Conservation (phyloP, 1,284 basidiomycete species). For the Moniliella sp. region DNA sequence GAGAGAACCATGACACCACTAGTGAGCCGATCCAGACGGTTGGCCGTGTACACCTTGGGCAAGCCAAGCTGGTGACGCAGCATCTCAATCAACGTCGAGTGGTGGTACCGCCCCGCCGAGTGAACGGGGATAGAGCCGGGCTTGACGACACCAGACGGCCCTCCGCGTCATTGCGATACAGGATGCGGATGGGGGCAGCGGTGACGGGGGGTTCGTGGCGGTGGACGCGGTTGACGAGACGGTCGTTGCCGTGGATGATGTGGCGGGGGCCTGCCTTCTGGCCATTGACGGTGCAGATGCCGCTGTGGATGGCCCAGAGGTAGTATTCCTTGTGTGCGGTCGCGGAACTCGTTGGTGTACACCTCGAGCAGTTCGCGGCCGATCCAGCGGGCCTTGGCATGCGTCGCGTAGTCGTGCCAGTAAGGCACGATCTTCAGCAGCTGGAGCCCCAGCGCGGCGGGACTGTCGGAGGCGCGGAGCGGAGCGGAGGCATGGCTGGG, state of each 20-base stretch:
- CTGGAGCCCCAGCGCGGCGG: background rate
- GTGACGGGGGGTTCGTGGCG: conserved; percentile 88
- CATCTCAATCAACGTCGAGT: conserved; percentile 51
- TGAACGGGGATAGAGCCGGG: conserved; percentile 31
- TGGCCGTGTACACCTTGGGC: conserved; percentile 59
- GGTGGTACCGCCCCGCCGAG: conserved; percentile 19
- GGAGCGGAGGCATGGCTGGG: no score
- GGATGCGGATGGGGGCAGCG: conserved; percentile 58
- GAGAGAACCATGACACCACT: conserved; percentile 90
- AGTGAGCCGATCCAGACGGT: conserved; percentile 78
- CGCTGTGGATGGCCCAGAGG: conserved; percentile 50
- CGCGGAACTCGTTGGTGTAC: conserved; percentile 34
- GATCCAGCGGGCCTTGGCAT: conserved; percentile 74
- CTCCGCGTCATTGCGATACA: conserved; percentile 53
- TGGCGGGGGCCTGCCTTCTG: conserved; percentile 55
- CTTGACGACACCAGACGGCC: conserved; percentile 58
- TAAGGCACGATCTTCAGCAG: background rate
- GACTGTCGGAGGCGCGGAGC: no score
- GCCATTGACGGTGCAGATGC: conserved; percentile 80
- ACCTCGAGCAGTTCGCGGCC: conserved; percentile 48
- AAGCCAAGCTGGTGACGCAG: conserved; percentile 64
- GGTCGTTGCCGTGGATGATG: conserved; percentile 64
- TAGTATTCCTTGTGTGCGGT: conserved; percentile 36
- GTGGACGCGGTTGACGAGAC: conserved; percentile 72
- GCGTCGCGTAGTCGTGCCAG: conserved; percentile 47